Base-by-base conservation (phyloP, 2,329 filamentous ascomycete genomes). In the Leptographium radiaticola region DNA sequence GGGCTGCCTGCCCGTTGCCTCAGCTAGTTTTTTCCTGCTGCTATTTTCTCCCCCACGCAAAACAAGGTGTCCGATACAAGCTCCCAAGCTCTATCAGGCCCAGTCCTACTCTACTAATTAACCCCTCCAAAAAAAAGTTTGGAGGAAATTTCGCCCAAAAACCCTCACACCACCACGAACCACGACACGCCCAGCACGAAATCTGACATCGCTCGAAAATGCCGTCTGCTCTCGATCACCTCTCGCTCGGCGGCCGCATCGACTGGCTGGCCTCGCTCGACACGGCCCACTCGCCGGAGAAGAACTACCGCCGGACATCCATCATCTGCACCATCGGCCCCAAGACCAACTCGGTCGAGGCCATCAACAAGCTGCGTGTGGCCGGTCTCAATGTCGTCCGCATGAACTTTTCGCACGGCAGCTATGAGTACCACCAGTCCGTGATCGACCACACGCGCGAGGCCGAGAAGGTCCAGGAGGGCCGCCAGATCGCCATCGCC, bases 261-360 rank as follows among this genome's bases (percentile, higher is more conserved):
- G 75, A 77, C 66, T 84, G 81, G 81, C 74, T 84, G 58, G 74
- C 79, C 58, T 70, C 72, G 59, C 87, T 98, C 67, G 85, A 96
- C 76, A 96, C 91, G 61, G 87, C 93, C 68, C 89, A 86, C 75
- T 77, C 80, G 64, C 90, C 91, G 55, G 80, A 84, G 65, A 87
- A 85, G 73, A 90, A 94, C 77, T 94, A 93, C 74, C 89, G 93
- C 67, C 86, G 93, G 63, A 95, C 91, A 59, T 95, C 90, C 67
- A 98, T 98, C 76, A 96, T 98, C 73, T 89, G 91, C 77, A 97
- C 93, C 65, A 97, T 98, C 69, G 93, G 93, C 59, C 93, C 93
- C 68, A 98, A 97, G 84, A 98, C 93, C 64, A 98, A 98, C 80
- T 95, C 89, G 40, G 85, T 90, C 55, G 87, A 96, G 76, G 90